These are phyloP conservation scores for Conringia planisiliqua DNA, from an alignment of 345 rosid genomes.

Conservation along the genomic window DNA sequence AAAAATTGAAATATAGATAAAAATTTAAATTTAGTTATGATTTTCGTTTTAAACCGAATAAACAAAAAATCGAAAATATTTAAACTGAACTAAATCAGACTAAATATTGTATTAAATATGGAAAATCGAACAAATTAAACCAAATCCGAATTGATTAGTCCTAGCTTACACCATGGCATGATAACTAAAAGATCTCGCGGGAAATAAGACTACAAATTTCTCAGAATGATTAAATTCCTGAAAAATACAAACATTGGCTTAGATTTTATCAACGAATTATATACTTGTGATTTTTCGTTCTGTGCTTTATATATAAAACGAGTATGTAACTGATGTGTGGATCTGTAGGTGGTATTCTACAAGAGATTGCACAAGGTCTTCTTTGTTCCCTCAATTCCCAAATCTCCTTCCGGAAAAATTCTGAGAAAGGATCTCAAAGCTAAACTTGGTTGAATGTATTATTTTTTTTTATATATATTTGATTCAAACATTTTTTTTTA, in stretches of 20 bases:
- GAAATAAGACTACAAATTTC: too few relatives aligned
- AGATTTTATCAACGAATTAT: neutral
- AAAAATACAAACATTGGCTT: neutral
- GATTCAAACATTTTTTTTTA: neutral
- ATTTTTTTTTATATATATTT: neutral
- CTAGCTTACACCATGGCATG: too few relatives aligned
- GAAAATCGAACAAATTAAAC: too few relatives aligned
- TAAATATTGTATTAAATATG: too few relatives aligned
- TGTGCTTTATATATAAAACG: neutral
- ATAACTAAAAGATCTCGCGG: too few relatives aligned
- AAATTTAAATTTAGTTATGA: too few relatives aligned
- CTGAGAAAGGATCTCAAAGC: conserved; percentile 79
- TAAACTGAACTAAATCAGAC: too few relatives aligned
- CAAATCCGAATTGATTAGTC: too few relatives aligned
- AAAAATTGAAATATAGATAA: too few relatives aligned
- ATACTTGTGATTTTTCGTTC: neutral
- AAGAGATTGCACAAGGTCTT: conserved; percentile 73
- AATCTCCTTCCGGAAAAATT: conserved; percentile 88
- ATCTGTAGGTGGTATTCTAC: conserved; percentile 68
- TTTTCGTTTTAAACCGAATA: too few relatives aligned
- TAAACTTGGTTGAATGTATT: conserved; percentile 36
- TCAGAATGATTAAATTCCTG: neutral
- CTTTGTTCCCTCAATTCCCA: conserved; percentile 80
- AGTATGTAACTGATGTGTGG: neutral
- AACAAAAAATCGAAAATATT: too few relatives aligned